Evolutionary conservation across 148 eudicot genomes (phyloP), one percentile per base, ranked within the genome.

Genomic region (Agrostemma githago): DNA sequence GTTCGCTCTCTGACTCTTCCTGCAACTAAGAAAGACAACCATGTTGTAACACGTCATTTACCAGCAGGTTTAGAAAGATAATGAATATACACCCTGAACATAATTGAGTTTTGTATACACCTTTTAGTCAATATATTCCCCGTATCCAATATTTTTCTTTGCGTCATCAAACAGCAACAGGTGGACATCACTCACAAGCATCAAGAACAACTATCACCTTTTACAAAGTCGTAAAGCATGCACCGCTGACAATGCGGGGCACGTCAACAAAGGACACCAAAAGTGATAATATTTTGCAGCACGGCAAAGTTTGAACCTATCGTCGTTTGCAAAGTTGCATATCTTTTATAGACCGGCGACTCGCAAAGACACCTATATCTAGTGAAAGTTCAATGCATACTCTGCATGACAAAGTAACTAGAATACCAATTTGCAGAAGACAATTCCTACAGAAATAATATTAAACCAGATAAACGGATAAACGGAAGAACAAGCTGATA

Each of bases 321-420:
- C 10, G 66, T 62, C 39, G 11, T 62, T 62, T 10, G n/a, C 66
- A 34, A 62, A 62, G 66, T 62, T 62, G 66, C 42, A 26, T 62
- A n/a, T 37, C 66, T 12, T 62, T 62, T 62, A 62, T 16, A 62
- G 37, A 6, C 6, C 7, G 11, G 53, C 53, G 11, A 48, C 53
- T 48, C 11, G 53, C 53, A 59, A 16, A 16, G 62, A 59, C 62
- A 16, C 17, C 19, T 17, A 59, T 59, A 16, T 17, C 19, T n/a
- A 59, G 62, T n/a, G 21, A 59, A n/a, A 16, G 21, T 21, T 58
- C 61, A 16, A 16, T 5, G 7, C 19, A 58, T n/a, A 6, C 16
- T 58, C 61, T 3, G 61, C 61, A n/a, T 62, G 66, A 62, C 34
- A 19, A 17, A 62, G 16, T 8, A 62, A 21, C 34, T 26, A 59